Conservation (phyloP, 2,329 filamentous ascomycete species). For the Ophiostoma sp. region DNA sequence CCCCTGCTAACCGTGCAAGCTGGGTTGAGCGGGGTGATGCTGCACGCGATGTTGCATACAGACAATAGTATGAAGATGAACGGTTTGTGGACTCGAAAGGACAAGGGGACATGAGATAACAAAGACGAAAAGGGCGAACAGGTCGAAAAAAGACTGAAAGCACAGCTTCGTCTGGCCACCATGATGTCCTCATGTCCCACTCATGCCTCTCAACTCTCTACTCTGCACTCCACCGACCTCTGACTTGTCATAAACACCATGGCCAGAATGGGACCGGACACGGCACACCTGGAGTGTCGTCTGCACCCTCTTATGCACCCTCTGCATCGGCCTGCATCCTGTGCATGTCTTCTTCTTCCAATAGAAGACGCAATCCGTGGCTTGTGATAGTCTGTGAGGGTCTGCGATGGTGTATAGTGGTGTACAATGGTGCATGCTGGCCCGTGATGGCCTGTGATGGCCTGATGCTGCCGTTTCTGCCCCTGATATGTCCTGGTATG, state of each 20-base stretch:
- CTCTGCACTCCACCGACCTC: background rate
- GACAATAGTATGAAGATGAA: background rate
- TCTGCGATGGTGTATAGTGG: background rate
- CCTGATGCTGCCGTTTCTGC: background rate
- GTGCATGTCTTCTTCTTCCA: background rate
- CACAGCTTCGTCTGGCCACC: slow-evolving; percentile 5
- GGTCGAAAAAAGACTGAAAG: background rate
- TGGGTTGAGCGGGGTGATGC: slow-evolving; percentile 11
- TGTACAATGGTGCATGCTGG: no score
- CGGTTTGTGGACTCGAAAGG: background rate
- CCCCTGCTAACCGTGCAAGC: slow-evolving; percentile 6
- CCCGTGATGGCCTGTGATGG: background rate
- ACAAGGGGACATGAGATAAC: no score
- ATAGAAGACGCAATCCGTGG: background rate
- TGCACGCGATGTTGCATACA: slow-evolving; percentile 2
- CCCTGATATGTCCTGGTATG: background rate
- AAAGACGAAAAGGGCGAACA: no score
- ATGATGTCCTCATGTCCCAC: background rate
- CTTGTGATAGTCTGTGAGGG: background rate
- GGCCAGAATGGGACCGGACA: slow-evolving; percentile 6
- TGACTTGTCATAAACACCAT: slow-evolving; percentile 7
- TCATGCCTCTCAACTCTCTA: background rate
- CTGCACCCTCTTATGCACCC: background rate
- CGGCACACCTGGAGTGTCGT: background rate
- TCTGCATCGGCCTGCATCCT: background rate